Evolutionary conservation across 371 early-diverging fungal genomes (phyloP).

Genomic region (Choanephora cucurbitarum): DNA sequence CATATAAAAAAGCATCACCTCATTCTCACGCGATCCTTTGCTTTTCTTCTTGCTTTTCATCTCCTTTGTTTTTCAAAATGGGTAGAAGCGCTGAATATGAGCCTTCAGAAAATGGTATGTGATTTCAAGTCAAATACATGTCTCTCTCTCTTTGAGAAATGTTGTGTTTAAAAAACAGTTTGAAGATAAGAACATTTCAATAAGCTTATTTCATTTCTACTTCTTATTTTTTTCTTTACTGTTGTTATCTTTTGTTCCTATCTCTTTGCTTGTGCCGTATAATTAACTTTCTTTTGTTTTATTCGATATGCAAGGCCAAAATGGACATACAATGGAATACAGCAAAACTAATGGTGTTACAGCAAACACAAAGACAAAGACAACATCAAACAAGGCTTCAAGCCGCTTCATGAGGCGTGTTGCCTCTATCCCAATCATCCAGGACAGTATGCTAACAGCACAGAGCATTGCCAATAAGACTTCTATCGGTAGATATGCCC

Average conservation of each 20-base stretch:
- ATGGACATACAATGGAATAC: slow-evolving; percentile 29
- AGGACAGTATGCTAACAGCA: slow-evolving; percentile 58
- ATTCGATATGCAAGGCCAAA: slow-evolving; percentile 16
- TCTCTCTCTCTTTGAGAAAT: background rate
- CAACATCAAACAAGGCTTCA: slow-evolving; percentile 1
- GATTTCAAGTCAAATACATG: background rate
- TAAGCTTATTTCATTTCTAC: background rate
- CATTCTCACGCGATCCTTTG: slow-evolving; percentile 15
- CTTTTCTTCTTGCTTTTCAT: background rate
- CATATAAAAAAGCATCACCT: slow-evolving; percentile 5
- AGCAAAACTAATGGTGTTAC: slow-evolving; percentile 23
- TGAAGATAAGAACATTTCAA: slow-evolving; percentile 8
- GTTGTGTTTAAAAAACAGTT: background rate
- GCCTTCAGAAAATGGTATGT: slow-evolving; percentile 24
- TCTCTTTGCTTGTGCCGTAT: background rate
- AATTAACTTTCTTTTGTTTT: background rate
- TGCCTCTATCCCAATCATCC: slow-evolving; percentile 62
- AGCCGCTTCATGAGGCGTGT: slow-evolving; percentile 54
- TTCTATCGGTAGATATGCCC: slow-evolving; percentile 53
- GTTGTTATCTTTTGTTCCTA: slow-evolving; percentile 6
- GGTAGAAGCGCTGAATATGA: slow-evolving; percentile 11
- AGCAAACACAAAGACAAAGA: background rate
- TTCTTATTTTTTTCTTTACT: slow-evolving; percentile 1
- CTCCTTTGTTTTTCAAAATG: slow-evolving; percentile 13
- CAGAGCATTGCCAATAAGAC: slow-evolving; percentile 55